A percentile compares a stretch with the other conserved stretches of the same genome.
These are phyloP conservation scores for Phlebopus sp. DNA, from an alignment of 1,284 basidiomycete genomes.

Conservation along the genomic window DNA sequence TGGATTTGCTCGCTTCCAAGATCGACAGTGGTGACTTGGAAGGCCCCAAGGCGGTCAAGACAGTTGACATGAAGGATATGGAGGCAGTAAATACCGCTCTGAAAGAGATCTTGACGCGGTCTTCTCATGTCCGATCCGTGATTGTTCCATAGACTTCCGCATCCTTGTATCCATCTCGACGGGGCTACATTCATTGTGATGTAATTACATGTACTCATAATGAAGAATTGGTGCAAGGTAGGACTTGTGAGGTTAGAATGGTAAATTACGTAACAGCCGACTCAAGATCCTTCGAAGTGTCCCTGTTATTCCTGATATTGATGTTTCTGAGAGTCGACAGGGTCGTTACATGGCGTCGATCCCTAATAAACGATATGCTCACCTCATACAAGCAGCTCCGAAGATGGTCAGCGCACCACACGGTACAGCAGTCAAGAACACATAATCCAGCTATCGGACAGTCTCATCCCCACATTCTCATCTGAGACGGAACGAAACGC, in stretches of 20 bases:
- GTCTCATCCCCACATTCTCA: background rate
- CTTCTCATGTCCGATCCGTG: constrained; percentile 30
- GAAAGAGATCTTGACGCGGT: constrained; percentile 23
- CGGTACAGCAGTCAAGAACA: constrained; percentile 12
- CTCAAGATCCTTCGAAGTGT: background rate
- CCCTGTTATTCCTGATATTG: background rate
- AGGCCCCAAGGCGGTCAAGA: constrained; percentile 26
- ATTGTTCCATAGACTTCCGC: constrained; percentile 20
- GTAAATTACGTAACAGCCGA: background rate
- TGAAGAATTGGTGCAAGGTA: no score
- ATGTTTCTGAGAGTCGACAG: constrained; percentile 7
- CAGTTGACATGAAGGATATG: constrained; percentile 21
- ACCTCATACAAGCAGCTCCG: constrained; percentile 11
- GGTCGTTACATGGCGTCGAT: background rate
- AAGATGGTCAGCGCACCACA: constrained; percentile 8
- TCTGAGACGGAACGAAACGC: background rate
- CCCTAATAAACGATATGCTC: background rate
- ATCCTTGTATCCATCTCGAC: background rate
- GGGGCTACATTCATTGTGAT: background rate
- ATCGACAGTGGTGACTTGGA: constrained; percentile 28
- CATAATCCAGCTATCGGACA: constrained; percentile 9
- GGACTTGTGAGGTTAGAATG: no score
- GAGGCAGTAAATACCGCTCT: constrained; percentile 20
- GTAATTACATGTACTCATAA: background rate
- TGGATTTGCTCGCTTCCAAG: constrained; percentile 29